phyloP scores from a whole-genome alignment of 805 yeast species.

The Schizosaccharomyces octosporus region DNA sequence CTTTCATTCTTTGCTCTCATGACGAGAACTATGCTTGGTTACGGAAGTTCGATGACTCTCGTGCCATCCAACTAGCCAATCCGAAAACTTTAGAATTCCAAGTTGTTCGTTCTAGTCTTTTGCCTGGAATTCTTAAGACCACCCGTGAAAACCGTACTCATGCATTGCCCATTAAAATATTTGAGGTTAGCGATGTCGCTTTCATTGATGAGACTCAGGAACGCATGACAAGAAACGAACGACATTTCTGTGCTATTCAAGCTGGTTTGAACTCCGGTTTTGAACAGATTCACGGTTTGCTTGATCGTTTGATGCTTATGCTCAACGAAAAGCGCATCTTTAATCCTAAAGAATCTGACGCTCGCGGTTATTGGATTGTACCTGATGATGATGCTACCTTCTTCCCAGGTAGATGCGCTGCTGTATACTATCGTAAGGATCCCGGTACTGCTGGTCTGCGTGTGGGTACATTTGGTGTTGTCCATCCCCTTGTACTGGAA shows the following conservation, averaged over 20 bases:
- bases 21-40: constrained; percentile 87
- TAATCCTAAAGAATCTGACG: constrained; percentile 28
- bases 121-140: constrained; percentile 88
- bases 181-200: constrained; percentile 87
- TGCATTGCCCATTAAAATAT: constrained; percentile 78
- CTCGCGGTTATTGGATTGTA: constrained; percentile 27
- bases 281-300: constrained; percentile 78
- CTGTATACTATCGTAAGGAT: constrained; percentile 43
- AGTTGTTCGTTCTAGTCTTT: constrained; percentile 82
- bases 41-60: constrained; percentile 42
- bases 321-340: constrained; percentile 32
- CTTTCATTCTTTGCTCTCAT: constrained; percentile 83
- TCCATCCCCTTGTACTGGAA: constrained; percentile 81
- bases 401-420: constrained; percentile 96
- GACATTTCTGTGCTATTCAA: constrained; percentile 82
- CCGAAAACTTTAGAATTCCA: constrained; percentile 94
- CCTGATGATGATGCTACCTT: constrained; percentile 26
- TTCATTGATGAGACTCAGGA: constrained; percentile 57
- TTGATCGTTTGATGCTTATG: constrained; percentile 89
- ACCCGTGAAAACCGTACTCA: constrained; percentile 90
- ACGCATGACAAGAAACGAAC: constrained; percentile 74
- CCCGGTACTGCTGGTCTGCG: constrained; percentile 15
- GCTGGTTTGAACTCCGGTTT: constrained; percentile 92
- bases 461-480: constrained; percentile 71
- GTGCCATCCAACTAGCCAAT: constrained; percentile 74